Evolutionary conservation across 495 filamentous ascomycete genomes (phyloP).

Genomic region (Penicillium cosmopolitanum): DNA sequence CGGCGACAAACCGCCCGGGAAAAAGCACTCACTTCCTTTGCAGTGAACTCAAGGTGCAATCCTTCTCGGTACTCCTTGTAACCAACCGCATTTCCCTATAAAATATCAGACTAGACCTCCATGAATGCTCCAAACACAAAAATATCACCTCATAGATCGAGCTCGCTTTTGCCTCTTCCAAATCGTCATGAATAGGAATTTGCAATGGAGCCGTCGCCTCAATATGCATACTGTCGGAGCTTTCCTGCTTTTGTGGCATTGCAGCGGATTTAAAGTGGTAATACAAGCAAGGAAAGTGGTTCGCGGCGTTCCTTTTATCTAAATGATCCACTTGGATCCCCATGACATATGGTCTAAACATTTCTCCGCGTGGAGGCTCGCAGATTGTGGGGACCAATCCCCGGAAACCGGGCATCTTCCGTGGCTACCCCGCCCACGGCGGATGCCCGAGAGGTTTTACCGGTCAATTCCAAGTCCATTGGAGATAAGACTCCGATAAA

Average conservation of each 20-base stretch:
- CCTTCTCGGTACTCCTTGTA: conserved; percentile 8
- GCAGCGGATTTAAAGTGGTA: neutral
- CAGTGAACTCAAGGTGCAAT: neutral
- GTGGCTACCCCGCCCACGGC: neutral
- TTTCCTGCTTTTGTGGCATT: neutral
- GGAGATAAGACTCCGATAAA: neutral
- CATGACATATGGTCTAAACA: neutral
- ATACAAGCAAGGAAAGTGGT: neutral
- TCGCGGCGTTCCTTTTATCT: neutral
- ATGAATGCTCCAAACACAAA: neutral
- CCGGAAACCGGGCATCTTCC: neutral
- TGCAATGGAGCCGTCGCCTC: neutral
- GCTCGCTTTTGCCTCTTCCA: neutral
- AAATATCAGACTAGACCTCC: neutral
- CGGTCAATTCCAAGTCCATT: neutral
- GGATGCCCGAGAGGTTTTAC: neutral
- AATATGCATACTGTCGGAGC: neutral
- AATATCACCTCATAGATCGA: neutral
- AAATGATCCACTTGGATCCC: neutral
- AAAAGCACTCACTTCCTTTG: neutral
- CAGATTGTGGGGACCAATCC: neutral
- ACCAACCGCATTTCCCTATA: neutral
- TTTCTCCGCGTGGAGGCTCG: neutral
- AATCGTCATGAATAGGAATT: neutral
- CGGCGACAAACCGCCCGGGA: neutral